These are phyloP conservation scores for Paxillus rubicundulus DNA, from an alignment of 768 basidiomycete genomes.

Conservation along the genomic window DNA sequence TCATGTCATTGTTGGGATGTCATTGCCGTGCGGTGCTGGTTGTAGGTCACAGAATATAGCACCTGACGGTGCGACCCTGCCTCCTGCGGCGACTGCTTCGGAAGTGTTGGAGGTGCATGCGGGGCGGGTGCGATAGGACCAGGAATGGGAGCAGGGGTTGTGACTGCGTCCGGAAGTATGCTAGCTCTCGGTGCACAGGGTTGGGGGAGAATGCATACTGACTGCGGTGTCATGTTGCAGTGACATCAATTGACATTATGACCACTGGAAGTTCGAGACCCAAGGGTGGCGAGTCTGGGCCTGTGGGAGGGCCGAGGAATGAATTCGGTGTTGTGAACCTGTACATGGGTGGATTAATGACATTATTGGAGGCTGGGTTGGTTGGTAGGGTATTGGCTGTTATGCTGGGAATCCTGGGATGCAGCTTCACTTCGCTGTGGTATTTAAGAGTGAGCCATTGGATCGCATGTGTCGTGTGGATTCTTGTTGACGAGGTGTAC, in stretches of 20 bases:
- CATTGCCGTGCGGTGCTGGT: neutral
- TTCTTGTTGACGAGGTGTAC: conserved; percentile 3
- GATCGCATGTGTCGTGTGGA: neutral
- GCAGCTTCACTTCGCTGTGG: conserved; percentile 60
- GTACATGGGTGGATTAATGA: conserved; percentile 59
- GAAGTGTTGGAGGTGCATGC: neutral
- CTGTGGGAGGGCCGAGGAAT: conserved; percentile 5
- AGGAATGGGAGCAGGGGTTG: neutral
- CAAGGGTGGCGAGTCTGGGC: neutral
- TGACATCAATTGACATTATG: neutral
- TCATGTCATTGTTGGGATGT: neutral
- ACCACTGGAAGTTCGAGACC: neutral
- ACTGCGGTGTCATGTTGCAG: conserved; percentile 5
- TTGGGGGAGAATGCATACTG: conserved; percentile 9
- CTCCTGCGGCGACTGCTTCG: neutral
- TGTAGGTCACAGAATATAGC: conserved; percentile 8
- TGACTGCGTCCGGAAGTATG: conserved; percentile 8
- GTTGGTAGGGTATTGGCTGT: conserved; percentile 72
- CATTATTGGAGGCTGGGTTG: conserved; percentile 55
- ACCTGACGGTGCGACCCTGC: neutral
- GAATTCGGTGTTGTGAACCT: conserved; percentile 39
- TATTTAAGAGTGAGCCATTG: conserved; percentile 61
- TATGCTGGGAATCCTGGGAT: conserved; percentile 57
- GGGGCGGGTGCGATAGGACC: neutral
- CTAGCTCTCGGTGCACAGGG: conserved; percentile 12